These are phyloP conservation scores for Boletus edulis DNA, from an alignment of 768 basidiomycete species.

Conservation along the genomic window DNA sequence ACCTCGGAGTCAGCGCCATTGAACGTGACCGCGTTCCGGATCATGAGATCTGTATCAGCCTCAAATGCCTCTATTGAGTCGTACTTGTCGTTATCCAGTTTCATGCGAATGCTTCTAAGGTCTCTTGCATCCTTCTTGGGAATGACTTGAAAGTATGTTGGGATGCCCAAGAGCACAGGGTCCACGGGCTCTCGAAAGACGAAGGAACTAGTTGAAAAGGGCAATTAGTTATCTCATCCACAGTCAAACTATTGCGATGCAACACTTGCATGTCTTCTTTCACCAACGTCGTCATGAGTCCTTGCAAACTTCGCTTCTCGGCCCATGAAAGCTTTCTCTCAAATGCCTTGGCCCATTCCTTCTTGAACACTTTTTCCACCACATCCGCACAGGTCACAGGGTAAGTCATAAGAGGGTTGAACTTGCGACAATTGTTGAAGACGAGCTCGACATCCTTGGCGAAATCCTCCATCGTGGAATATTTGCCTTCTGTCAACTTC, in stretches of 20 bases:
- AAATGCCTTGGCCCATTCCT: conserved; percentile 80
- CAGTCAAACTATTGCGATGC: too few relatives aligned
- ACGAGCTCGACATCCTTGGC: conserved; percentile 78
- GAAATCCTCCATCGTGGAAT: conserved; percentile 80
- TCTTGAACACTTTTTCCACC: conserved; percentile 74
- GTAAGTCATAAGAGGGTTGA: conserved; percentile 83
- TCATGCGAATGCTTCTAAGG: conserved; percentile 74
- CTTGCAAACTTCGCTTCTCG: conserved; percentile 78
- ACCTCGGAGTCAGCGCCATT: conserved; percentile 82
- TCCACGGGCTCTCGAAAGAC: conserved; percentile 88
- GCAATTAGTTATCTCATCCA: background rate
- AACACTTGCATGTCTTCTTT: conserved; percentile 65
- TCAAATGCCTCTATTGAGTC: conserved; percentile 75
- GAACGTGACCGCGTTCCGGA: conserved; percentile 84
- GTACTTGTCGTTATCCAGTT: conserved; percentile 82
- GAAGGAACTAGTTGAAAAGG: conserved; percentile 50
- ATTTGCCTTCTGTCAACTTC: conserved; percentile 66
- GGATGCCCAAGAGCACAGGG: conserved; percentile 77
- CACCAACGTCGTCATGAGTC: conserved; percentile 63
- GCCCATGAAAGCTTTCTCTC: conserved; percentile 71
- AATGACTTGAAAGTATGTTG: conserved; percentile 86
- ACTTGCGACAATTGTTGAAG: conserved; percentile 86
- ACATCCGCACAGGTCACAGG: conserved; percentile 68
- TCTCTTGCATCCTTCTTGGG: conserved; percentile 86
- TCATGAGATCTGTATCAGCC: conserved; percentile 85